phyloP scores from a whole-genome alignment of 768 basidiomycete genomes.

The Boletellus ananas region DNA sequence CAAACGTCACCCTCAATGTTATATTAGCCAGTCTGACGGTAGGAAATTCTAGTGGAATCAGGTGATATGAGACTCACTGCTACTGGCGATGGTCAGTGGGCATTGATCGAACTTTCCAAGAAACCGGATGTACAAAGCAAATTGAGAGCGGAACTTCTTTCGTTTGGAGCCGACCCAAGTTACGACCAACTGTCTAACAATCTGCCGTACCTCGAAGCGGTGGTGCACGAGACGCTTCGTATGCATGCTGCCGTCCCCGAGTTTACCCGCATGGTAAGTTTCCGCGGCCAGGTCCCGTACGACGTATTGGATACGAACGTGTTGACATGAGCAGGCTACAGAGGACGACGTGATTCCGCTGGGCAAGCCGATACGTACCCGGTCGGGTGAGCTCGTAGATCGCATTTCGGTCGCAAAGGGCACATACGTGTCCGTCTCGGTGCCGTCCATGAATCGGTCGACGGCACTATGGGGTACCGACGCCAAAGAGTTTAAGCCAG shows the following conservation, averaged over 20 bases:
- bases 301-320: too few relatives aligned
- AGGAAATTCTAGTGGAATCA: background rate
- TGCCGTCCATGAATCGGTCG: conserved; percentile 45
- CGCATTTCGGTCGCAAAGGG: conserved; percentile 46
- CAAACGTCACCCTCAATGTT: background rate
- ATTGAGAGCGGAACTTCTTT: conserved; percentile 50
- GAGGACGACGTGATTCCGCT: conserved; percentile 59
- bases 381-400: conserved; percentile 35
- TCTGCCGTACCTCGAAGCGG: conserved; percentile 48
- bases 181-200: conserved; percentile 49
- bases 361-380: conserved; percentile 39
- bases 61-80: background rate
- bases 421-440: conserved; percentile 40
- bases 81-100: conserved; percentile 34
- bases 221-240: conserved; percentile 44
- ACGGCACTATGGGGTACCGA: conserved; percentile 57
- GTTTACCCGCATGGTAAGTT: conserved; percentile 11
- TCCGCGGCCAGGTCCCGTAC: background rate
- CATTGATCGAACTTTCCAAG: conserved; percentile 51
- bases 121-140: conserved; percentile 43
- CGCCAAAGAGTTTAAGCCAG: conserved; percentile 54
- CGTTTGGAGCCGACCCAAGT: conserved; percentile 42
- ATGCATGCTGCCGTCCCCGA: conserved; percentile 40
- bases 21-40: conserved; percentile 21
- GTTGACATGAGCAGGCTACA: conserved; percentile 32